These are phyloP conservation scores for Cinnamomum micranthum DNA, from an alignment of 164 flowering plant genomes.

Conservation along the genomic window DNA sequence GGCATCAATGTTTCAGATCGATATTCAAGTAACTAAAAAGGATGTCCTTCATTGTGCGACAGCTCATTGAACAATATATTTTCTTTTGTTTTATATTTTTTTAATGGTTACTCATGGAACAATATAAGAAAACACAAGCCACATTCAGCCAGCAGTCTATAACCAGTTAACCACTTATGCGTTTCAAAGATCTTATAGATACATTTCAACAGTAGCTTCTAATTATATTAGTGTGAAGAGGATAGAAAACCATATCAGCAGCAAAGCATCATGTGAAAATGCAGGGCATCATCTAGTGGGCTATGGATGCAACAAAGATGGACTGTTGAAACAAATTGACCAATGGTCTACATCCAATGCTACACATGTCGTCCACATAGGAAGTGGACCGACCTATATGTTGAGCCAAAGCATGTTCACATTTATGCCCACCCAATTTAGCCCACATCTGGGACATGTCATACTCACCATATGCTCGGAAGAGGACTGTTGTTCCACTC, in stretches of 20 bases:
- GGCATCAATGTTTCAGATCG: not conserved
- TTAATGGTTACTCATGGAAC: no score
- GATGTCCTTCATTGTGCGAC: not conserved
- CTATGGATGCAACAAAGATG: not conserved
- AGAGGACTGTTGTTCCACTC: not conserved
- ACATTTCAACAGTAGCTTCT: no score
- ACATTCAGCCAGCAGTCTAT: no score
- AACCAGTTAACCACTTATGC: no score
- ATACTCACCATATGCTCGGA: not conserved
- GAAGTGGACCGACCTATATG: not conserved
- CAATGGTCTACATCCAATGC: not conserved
- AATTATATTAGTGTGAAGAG: no score
- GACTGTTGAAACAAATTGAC: not conserved
- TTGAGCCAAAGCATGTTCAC: not conserved
- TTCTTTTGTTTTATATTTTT: no score
- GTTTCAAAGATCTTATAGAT: no score
- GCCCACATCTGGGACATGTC: not conserved
- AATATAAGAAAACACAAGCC: no score
- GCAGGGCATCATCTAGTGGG: not conserved
- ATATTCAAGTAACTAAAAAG: not conserved
- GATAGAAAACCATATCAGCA: not conserved
- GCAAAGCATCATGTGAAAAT: not conserved
- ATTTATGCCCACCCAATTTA: not conserved
- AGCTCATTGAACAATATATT: not conserved
- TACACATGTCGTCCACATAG: not conserved